Base-by-base conservation (phyloP, 202 grass and related monocot genomes). In the Carex sylvatica region DNA sequence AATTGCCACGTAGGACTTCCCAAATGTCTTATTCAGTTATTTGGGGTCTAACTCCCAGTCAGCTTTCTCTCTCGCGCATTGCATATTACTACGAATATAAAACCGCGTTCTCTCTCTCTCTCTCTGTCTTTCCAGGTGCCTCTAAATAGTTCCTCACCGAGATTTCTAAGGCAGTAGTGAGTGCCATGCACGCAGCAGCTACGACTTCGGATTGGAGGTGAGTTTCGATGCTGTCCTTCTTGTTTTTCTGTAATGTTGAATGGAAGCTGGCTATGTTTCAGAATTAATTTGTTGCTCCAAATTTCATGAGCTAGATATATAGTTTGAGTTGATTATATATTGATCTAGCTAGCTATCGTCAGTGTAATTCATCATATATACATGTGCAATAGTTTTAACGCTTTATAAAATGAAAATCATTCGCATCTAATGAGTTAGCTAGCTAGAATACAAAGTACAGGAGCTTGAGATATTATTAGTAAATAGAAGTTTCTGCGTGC, bases 41-140 rank as follows among this genome's bases (percentile, higher is more conserved):
- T 69, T 70, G 44, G 36, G 15, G 15, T 53, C 1, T 54, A 82
- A 82, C 80, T 7, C 80, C 61, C 80, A 70, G 80, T 82, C 80
- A 82, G 62, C 80, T 18, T 9, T 30, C 24, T 54, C 44, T n/a
- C 61, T 23, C 55, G 42, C 55, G 42, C 46, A 82, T 52, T 49
- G 24, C 42, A 56, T 63, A 15, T 69, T 46, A 55, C 5, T 53
- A 51, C 61, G 54, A 82, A 82, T 82, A 82, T 68, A 82, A 67
- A 81, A 56, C 26, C n/a, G 1, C 14, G 38, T 5, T 70, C 80
- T 82, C 26, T 82, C 46, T 15, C 14, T 16, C 51, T 78, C 12
- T 80, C 61, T 55, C 44, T 82, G 40, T 82, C 15, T 82, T 23
- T 54, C 22, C 22, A 11, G 16, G 12, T 55, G 47, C 5, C 28